A percentile compares a stretch with the other conserved stretches of the same genome.
Evolutionary conservation across 73 alveolate genomes (phyloP).

Genomic region (Symbiodinium pilosum): DNA sequence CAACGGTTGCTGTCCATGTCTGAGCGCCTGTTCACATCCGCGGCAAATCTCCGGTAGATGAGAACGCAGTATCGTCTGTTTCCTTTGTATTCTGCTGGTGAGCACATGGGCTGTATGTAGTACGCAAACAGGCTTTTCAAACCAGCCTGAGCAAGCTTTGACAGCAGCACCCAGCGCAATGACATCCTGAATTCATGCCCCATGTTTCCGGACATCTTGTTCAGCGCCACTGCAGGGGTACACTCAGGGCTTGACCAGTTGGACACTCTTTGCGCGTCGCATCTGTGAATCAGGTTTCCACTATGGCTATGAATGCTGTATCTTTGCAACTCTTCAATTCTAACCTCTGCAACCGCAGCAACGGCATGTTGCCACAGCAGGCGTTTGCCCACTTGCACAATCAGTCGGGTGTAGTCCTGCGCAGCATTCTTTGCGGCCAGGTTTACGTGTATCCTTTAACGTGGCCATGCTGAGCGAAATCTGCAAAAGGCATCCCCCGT

Average conservation of each 20-base stretch:
- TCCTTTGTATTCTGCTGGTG: too few relatives aligned
- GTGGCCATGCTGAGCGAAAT: neutral
- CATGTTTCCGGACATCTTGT: too few relatives aligned
- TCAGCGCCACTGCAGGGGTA: too few relatives aligned
- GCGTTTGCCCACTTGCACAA: constrained; percentile 47
- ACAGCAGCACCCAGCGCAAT: constrained; percentile 72
- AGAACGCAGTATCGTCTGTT: too few relatives aligned
- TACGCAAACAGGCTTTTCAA: too few relatives aligned
- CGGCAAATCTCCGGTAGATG: too few relatives aligned
- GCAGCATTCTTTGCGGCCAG: neutral
- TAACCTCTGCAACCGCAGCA: constrained; percentile 8
- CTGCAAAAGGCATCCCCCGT: too few relatives aligned
- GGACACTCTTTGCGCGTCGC: neutral
- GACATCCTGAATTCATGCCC: neutral
- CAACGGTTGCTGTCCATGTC: neutral
- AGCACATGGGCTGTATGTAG: too few relatives aligned
- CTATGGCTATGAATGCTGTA: too few relatives aligned
- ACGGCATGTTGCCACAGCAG: constrained; percentile 32
- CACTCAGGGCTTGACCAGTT: neutral
- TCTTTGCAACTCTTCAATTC: too few relatives aligned
- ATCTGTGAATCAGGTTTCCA: neutral
- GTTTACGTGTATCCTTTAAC: too few relatives aligned
- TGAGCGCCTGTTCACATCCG: neutral
- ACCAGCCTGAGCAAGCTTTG: constrained; percentile 62
- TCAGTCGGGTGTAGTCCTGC: constrained; percentile 61